Percentiles rank a stretch among this genome's conserved stretches.
These are phyloP conservation scores for Clathrospora elynae DNA, from an alignment of 2,329 filamentous ascomycete species.

Conservation along the genomic window DNA sequence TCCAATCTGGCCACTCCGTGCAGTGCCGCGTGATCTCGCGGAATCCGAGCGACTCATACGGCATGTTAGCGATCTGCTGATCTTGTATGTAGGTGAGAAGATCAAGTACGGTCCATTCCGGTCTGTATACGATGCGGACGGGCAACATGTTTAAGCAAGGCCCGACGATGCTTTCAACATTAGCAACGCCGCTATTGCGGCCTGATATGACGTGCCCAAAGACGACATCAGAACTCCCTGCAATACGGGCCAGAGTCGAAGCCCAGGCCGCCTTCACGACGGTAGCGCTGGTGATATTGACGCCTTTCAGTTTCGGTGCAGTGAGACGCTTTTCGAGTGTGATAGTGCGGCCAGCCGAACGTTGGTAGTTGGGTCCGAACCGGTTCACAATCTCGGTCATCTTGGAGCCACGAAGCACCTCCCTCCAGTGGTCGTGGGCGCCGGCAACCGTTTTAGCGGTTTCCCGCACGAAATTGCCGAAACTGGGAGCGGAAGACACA, in stretches of 20 bases:
- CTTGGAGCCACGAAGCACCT: slow-evolving; percentile 38
- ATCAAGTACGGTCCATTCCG: slow-evolving; percentile 44
- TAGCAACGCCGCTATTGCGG: slow-evolving; percentile 46
- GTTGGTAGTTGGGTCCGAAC: slow-evolving; percentile 42
- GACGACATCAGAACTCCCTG: slow-evolving; percentile 48
- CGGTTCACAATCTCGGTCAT: slow-evolving; percentile 44
- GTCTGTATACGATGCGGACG: slow-evolving; percentile 46
- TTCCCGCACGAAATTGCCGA: slow-evolving; percentile 39
- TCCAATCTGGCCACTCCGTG: slow-evolving; percentile 47
- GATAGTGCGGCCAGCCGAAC: slow-evolving; percentile 36
- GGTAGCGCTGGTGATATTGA: slow-evolving; percentile 50
- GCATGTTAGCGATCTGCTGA: slow-evolving; percentile 51
- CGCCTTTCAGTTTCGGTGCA: slow-evolving; percentile 25
- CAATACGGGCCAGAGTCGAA: slow-evolving; percentile 46
- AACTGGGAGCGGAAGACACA: slow-evolving; percentile 39
- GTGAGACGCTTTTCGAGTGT: slow-evolving; percentile 35
- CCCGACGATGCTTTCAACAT: slow-evolving; percentile 49
- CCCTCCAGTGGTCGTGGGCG: slow-evolving; percentile 41
- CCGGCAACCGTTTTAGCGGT: slow-evolving; percentile 35
- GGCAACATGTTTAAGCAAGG: slow-evolving; percentile 53
- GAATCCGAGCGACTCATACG: slow-evolving; percentile 44
- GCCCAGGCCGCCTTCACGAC: slow-evolving; percentile 56
- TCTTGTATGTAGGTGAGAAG: slow-evolving; percentile 51
- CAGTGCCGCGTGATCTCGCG: slow-evolving; percentile 43
- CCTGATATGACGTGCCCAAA: slow-evolving; percentile 52